Conservation (phyloP, 805 yeast species). For the Phaffomyces antillensis region DNA sequence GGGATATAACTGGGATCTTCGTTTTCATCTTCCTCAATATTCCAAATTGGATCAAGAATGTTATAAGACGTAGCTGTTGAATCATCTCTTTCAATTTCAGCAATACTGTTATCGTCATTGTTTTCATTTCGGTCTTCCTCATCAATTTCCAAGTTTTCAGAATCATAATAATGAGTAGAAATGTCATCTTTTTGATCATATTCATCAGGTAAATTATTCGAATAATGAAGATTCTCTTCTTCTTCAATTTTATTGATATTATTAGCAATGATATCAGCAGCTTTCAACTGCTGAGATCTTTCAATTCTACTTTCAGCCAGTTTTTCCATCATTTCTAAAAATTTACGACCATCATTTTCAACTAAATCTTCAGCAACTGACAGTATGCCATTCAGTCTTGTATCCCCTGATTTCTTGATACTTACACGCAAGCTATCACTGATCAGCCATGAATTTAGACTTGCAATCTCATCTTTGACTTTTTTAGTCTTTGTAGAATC, state of each 20-base stretch:
- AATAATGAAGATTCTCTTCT: slow-evolving; percentile 23
- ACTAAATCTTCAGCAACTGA: slow-evolving; percentile 75
- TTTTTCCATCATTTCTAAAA: slow-evolving; percentile 73
- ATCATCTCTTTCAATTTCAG: neutral
- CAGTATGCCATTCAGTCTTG: slow-evolving; percentile 34
- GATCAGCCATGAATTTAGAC: slow-evolving; percentile 5
- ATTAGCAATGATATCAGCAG: slow-evolving; percentile 12
- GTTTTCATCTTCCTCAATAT: slow-evolving; percentile 13
- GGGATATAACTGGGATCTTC: neutral
- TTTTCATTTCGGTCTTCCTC: slow-evolving; percentile 11
- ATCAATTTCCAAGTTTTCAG: slow-evolving; percentile 14
- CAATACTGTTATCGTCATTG: neutral
- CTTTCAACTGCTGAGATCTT: slow-evolving; percentile 14
- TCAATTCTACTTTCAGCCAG: slow-evolving; percentile 48
- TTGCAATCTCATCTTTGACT: slow-evolving; percentile 6
- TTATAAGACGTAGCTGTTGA: neutral
- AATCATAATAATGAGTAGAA: slow-evolving; percentile 16
- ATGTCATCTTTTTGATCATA: slow-evolving; percentile 11
- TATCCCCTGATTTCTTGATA: slow-evolving; percentile 6
- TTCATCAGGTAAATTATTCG: slow-evolving; percentile 17
- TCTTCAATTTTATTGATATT: slow-evolving; percentile 23
- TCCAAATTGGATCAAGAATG: slow-evolving; percentile 7
- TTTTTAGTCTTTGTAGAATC: neutral
- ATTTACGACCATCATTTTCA: slow-evolving; percentile 69
- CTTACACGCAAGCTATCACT: slow-evolving; percentile 3